Evolutionary conservation across 1,284 basidiomycete species (phyloP), one percentile per base, ranked within the genome.

Genomic region (Puccinia novopanici): DNA sequence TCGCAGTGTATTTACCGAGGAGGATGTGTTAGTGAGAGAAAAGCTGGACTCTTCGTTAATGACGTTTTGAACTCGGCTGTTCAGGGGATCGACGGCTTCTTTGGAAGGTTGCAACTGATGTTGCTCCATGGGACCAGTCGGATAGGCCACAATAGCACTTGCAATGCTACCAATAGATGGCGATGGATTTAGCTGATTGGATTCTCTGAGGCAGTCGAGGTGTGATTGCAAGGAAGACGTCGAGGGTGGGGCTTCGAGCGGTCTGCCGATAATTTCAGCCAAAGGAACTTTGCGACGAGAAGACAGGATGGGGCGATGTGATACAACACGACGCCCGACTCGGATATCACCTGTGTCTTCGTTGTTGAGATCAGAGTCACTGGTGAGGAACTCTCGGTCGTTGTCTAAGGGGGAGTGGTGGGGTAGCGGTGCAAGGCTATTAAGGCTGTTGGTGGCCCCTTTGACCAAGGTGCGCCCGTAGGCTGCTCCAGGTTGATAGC

Each of bases 261-360:
- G 76, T 61, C 55, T 55, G 54, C 76, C 76, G 34, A 79, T 79
- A 22, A 79, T 70, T 30, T 79, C 76, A 22, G 65, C 76, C 15
- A 79, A 27, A 37, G 76, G 76, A 12, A 79, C 76, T 30, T 79
- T 79, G 24, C 63, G 52, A 27, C 76, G 76, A 45, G 50, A 48
- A 42, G 55, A 45, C 22, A n/a, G 52, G 40, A 52, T 24, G 15
- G 42, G 75, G 65, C 63, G 63, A 1, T 77, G 63, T 42, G 65
- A 77, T 40, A 34, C 12, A 19, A 77, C 24, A 5, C 75, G 75
- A 34, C 42, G 42, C 8, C 68, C 68, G 24, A 71, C 22, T 24
- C 45, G 45, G 52, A 74, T 55, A 24, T 48, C 57, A 12, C 67
- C 55, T 15, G 76, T 40, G 22, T 57, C 65, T n/a, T 71, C 67